Conservation (phyloP, 208 protist species). For the Crithidia fasciculata region DNA sequence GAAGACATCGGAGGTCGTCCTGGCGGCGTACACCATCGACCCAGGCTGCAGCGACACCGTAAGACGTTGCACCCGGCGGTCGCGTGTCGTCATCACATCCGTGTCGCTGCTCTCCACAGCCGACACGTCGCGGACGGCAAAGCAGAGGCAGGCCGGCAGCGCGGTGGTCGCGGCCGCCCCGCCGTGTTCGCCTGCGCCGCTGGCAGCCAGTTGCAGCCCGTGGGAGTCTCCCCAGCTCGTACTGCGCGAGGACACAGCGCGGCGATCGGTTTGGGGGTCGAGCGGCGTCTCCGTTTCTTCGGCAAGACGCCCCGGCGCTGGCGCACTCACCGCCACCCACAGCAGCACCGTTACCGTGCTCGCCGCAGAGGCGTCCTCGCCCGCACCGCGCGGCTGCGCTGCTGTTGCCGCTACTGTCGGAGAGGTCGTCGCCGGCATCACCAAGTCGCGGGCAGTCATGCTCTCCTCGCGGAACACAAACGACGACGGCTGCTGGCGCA, state of each 20-base stretch:
- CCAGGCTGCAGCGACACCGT: constrained; percentile 25
- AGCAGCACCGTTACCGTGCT: constrained; percentile 25
- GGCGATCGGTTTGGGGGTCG: neutral
- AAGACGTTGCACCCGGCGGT: constrained; percentile 42
- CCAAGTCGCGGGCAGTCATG: neutral
- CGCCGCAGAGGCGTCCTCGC: neutral
- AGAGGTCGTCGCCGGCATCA: neutral
- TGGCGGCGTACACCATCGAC: constrained; percentile 20
- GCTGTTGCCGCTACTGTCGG: too few species aligned
- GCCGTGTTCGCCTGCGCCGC: neutral
- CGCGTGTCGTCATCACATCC: constrained; percentile 32
- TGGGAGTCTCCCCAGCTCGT: neutral
- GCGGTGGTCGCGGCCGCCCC: neutral
- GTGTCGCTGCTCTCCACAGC: constrained; percentile 31
- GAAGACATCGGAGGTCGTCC: constrained; percentile 9
- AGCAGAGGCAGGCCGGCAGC: constrained; percentile 28
- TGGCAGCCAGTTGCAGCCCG: neutral
- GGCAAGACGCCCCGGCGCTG: neutral
- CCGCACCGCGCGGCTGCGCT: neutral
- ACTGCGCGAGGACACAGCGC: neutral
- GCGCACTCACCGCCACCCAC: constrained; percentile 7
- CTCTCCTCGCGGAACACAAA: constrained; percentile 4
- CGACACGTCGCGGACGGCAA: constrained; percentile 28
- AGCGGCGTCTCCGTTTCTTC: neutral
- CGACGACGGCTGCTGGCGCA: constrained; percentile 10